Conservation (phyloP, 805 yeast species). For the Nakazawaea wyomingensis region DNA sequence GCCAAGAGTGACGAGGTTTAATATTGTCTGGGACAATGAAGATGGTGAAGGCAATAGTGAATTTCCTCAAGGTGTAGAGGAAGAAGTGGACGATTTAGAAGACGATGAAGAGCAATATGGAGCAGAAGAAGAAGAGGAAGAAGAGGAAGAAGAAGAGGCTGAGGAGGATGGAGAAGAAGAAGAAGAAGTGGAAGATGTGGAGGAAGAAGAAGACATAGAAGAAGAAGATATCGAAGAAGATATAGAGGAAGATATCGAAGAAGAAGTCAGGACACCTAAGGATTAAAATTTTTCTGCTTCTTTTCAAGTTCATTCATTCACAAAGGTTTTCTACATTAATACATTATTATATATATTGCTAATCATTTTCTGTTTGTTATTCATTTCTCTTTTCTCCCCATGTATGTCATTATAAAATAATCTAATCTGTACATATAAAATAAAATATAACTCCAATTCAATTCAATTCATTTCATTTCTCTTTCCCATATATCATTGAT, state of each 20-base stretch:
- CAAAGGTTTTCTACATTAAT: no score
- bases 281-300: constrained; percentile 6
- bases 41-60: constrained; percentile 46
- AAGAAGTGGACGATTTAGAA: constrained; percentile 57
- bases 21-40: constrained; percentile 90
- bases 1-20: constrained; percentile 95
- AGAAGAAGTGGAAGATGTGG: constrained; percentile 38
- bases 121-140: constrained; percentile 52
- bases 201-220: constrained; percentile 30
- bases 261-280: constrained; percentile 22
- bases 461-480: constrained; percentile 1
- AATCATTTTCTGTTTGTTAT: no score
- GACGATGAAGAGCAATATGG: constrained; percentile 53
- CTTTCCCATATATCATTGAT: constrained; percentile 35
- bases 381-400: background rate
- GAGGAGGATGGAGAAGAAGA: constrained; percentile 44
- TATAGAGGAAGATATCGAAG: constrained; percentile 32
- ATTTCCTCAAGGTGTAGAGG: constrained; percentile 69
- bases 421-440: background rate
- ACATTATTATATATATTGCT: no score
- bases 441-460: no score
- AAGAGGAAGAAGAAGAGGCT: constrained; percentile 45
- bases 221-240: constrained; percentile 35
- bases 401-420: background rate
- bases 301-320: background rate